Evolutionary conservation across 345 rosid species (phyloP), one percentile per base, ranked within the genome.

Genomic region (Excoecaria cochinchinensis): DNA sequence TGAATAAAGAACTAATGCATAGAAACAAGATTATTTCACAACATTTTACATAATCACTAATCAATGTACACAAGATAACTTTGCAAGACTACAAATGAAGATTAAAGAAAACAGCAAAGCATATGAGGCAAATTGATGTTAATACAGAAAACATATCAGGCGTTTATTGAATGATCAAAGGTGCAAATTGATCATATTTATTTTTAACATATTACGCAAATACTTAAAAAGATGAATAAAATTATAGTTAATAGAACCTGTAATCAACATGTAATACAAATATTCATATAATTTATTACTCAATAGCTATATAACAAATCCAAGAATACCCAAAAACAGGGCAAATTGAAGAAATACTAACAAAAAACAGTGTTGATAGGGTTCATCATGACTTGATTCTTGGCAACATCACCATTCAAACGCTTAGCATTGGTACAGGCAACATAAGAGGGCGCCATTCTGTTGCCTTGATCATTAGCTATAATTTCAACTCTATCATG

Each of bases 321-420:
- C 47, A 44, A 44, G 5, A 44, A 9, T n/a, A n/a, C n/a, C n/a
- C n/a, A 36, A 62, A 61, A 5, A 0, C 16, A 19, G 3, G n/a
- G 0, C 52, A 17, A 44, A 39, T 17, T 12, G 4, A 36, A 39
- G 11, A 15, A 16, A 46, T 11, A 77, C 80, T 65, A 42, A 77
- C 80, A 76, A 44, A 80, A 80, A 40, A 80, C 83, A 51, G 83
- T 80, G 75, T 81, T 81, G 58, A 77, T 22, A 14, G 84, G 82
- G 71, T 82, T 82, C 79, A 75, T 82, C 71, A 79, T 77, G 71
- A 78, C 84, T 74, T 78, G 84, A 69, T 82, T 82, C 79, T 82
- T 82, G 12, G 84, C 84, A 17, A 78, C 81, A 24, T 81, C 84
- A 17, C 84, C 84, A 16, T 77, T 77, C 69, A 81, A 60, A n/a